Conservation (phyloP, 176 grass and related monocot species). For the Hordeum marinum region DNA sequence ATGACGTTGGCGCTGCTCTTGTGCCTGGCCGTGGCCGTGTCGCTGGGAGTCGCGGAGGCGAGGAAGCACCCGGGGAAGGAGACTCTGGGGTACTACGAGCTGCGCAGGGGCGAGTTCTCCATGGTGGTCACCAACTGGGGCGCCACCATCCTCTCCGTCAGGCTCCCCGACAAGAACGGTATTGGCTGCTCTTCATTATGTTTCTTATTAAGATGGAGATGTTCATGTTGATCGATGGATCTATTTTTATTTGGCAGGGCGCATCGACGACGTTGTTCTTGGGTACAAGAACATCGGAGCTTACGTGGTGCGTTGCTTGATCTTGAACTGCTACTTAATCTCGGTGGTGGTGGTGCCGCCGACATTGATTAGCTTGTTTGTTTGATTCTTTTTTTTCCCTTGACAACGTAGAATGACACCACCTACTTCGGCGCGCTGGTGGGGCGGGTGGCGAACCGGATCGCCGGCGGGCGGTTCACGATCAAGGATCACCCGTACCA, state of each 20-base stretch:
- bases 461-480: constrained; percentile 61
- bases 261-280: constrained; percentile 76
- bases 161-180: constrained; percentile 71
- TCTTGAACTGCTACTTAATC: neutral
- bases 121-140: constrained; percentile 53
- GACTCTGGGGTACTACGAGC: constrained; percentile 45
- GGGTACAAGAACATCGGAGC: constrained; percentile 63
- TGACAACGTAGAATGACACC: constrained; percentile 41
- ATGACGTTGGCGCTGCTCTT: neutral
- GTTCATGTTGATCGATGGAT: neutral
- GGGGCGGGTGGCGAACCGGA: constrained; percentile 82
- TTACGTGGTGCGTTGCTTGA: constrained; percentile 42
- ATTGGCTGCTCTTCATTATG: no score
- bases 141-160: constrained; percentile 51
- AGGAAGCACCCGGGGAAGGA: constrained; percentile 31
- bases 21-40: neutral
- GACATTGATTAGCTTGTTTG: no score
- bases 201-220: neutral
- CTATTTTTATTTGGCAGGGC: constrained; percentile 31
- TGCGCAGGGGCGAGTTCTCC: constrained; percentile 46
- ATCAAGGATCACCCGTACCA: constrained; percentile 38
- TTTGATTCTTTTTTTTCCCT: no score
- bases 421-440: constrained; percentile 85
- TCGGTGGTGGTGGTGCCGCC: no score
- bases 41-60: constrained; percentile 1